These are phyloP conservation scores for Ensete ventricosum DNA, from an alignment of 176 grass and related monocot species.

Conservation along the genomic window DNA sequence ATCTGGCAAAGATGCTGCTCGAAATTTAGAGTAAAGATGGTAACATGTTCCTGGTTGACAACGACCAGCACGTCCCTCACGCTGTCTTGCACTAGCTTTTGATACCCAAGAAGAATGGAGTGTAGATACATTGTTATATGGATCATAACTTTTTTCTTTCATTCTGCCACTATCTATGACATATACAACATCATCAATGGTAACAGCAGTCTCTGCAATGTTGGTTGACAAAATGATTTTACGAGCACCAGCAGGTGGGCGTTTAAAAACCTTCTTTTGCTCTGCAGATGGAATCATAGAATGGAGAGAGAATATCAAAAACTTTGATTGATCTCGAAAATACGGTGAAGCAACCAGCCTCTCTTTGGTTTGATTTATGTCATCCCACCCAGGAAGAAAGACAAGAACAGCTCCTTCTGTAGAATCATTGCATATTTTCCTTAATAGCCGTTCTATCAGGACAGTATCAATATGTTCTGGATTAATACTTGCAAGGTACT, in stretches of 20 bases:
- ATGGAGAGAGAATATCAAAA: slow-evolving; percentile 73
- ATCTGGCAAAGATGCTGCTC: slow-evolving; percentile 63
- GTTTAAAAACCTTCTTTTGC: slow-evolving; percentile 89
- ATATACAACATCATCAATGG: slow-evolving; percentile 95
- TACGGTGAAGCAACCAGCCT: slow-evolving; percentile 58
- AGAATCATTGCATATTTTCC: slow-evolving; percentile 73
- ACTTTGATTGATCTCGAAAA: slow-evolving; percentile 55
- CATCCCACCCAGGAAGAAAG: slow-evolving; percentile 98
- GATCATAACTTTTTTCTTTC: slow-evolving; percentile 99
- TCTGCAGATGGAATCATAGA: slow-evolving; percentile 85
- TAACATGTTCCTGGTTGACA: slow-evolving; percentile 89
- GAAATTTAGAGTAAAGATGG: slow-evolving; percentile 83
- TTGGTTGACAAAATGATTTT: slow-evolving; percentile 99
- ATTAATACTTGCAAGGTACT: slow-evolving; percentile 69
- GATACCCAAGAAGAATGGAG: slow-evolving; percentile 94
- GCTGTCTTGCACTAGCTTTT: slow-evolving; percentile 81
- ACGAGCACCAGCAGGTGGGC: slow-evolving; percentile 47
- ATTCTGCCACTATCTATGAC: slow-evolving; percentile 92
- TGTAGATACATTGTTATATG: slow-evolving; percentile 91
- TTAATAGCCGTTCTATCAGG: slow-evolving; percentile 61
- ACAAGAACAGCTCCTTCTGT: slow-evolving; percentile 76
- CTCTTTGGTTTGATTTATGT: slow-evolving; percentile 84
- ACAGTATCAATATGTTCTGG: slow-evolving; percentile 67
- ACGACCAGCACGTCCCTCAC: slow-evolving; percentile 82
- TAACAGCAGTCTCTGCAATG: slow-evolving; percentile 93